Conservation (phyloP, 371 early-diverging fungal genomes). For the Nematocida parisii region DNA sequence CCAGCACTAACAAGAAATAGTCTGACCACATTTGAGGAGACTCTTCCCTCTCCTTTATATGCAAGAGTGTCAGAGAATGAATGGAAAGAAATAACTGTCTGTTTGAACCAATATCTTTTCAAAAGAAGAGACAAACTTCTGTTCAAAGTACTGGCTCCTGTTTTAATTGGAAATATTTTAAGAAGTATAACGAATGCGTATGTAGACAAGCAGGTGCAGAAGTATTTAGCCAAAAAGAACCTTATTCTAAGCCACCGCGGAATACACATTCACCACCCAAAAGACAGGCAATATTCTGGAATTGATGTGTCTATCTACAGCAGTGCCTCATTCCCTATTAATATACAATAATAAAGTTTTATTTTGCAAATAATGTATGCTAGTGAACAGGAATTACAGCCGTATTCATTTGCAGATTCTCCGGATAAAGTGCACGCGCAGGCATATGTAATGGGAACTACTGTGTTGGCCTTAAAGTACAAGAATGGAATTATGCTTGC, state of each 20-base stretch:
- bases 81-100: conserved; percentile 7
- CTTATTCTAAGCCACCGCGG: conserved; percentile 10
- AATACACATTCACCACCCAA: conserved; percentile 42
- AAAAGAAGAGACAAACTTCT: background rate
- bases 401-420: conserved; percentile 10
- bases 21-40: conserved; percentile 26
- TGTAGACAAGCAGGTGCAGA: conserved; percentile 25
- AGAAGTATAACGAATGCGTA: background rate
- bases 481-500: conserved; percentile 53
- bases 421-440: conserved; percentile 1
- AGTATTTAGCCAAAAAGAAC: conserved; percentile 42
- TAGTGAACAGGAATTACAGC: conserved; percentile 25
- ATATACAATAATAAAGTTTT: conserved; percentile 28
- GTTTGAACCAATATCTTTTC: conserved; percentile 11
- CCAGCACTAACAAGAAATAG: conserved; percentile 6
- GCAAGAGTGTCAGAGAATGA: conserved; percentile 29
- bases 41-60: conserved; percentile 31
- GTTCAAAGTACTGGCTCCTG: background rate
- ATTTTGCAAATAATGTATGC: conserved; percentile 34
- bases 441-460: conserved; percentile 44
- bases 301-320: conserved; percentile 30
- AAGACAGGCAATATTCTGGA: conserved; percentile 36
- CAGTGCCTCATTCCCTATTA: background rate
- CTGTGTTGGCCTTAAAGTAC: conserved; percentile 55
- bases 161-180: conserved; percentile 17